phyloP scores from a whole-genome alignment of 305 asterid species.

The Solanum hybrid region DNA sequence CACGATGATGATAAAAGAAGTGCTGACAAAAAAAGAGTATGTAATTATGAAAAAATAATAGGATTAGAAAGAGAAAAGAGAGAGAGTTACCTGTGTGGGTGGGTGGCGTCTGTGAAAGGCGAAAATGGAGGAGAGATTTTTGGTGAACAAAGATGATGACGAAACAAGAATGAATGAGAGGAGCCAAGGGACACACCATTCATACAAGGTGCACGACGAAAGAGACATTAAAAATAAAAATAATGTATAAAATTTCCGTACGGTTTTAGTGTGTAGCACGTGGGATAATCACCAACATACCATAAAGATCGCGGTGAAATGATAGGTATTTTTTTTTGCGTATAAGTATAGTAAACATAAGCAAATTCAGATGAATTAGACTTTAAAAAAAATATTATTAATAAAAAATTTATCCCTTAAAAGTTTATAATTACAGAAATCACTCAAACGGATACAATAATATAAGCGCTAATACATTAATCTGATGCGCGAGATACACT shows the following conservation, averaged over 20 bases:
- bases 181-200: not conserved
- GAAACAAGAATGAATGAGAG: not conserved
- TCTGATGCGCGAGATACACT: too few relatives aligned
- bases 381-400: not conserved
- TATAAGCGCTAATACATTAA: too few relatives aligned
- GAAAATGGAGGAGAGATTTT: conserved; percentile 11
- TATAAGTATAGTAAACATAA: not conserved
- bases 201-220: not conserved
- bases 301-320: not conserved
- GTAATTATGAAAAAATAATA: not conserved
- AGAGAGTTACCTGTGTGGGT: not conserved
- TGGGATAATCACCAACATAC: not conserved
- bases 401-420: too few relatives aligned
- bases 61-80: not conserved
- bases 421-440: too few relatives aligned
- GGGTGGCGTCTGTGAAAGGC: not conserved
- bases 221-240: not conserved
- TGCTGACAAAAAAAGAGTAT: not conserved
- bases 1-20: not conserved
- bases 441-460: too few relatives aligned
- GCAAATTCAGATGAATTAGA: not conserved
- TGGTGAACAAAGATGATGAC: not conserved
- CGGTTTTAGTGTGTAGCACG: not conserved
- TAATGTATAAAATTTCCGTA: not conserved
- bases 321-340: too few relatives aligned